Evolutionary conservation across 108 stramenopile genomes (phyloP).

Genomic region (Aureococcus anophagefferens): DNA sequence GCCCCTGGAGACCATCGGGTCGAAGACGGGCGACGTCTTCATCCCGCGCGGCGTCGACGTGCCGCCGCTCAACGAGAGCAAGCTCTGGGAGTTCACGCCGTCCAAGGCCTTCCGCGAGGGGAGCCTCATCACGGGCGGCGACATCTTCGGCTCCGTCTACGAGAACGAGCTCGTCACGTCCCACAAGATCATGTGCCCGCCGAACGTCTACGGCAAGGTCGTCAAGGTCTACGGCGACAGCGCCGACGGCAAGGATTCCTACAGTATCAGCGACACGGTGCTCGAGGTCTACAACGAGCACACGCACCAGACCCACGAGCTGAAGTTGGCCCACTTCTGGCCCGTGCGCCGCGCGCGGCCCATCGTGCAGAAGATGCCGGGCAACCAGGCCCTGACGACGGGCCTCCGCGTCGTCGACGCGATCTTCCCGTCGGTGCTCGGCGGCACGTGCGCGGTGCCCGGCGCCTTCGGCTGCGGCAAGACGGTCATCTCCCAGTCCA

Average conservation of each 20-base stretch:
- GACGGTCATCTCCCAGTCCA: slow-evolving; percentile 97
- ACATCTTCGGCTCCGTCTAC: slow-evolving; percentile 86
- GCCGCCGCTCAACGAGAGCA: slow-evolving; percentile 75
- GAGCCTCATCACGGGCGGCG: slow-evolving; percentile 78
- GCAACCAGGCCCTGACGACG: slow-evolving; percentile 91
- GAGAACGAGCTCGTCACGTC: slow-evolving; percentile 93
- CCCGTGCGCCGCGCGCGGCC: slow-evolving; percentile 96
- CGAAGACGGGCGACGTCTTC: slow-evolving; percentile 73
- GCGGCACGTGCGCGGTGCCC: slow-evolving; percentile 98
- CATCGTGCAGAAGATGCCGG: slow-evolving; percentile 93
- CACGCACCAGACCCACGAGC: slow-evolving; percentile 66
- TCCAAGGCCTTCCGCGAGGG: slow-evolving; percentile 74
- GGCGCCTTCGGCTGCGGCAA: slow-evolving; percentile 99
- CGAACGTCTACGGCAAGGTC: slow-evolving; percentile 91
- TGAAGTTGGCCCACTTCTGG: slow-evolving; percentile 94
- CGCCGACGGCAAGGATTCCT: slow-evolving; percentile 83
- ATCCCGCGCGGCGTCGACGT: slow-evolving; percentile 91
- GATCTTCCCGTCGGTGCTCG: slow-evolving; percentile 95
- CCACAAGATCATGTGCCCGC: slow-evolving; percentile 97
- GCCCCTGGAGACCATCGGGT: slow-evolving; percentile 79
- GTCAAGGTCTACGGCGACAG: slow-evolving; percentile 85
- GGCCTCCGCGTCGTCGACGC: slow-evolving; percentile 98
- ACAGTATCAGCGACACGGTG: slow-evolving; percentile 86
- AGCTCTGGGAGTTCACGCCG: slow-evolving; percentile 87
- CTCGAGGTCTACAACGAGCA: slow-evolving; percentile 93